These are phyloP conservation scores for Pseudogymnoascus sp. DNA, from an alignment of 2,329 filamentous ascomycete species.

Conservation along the genomic window DNA sequence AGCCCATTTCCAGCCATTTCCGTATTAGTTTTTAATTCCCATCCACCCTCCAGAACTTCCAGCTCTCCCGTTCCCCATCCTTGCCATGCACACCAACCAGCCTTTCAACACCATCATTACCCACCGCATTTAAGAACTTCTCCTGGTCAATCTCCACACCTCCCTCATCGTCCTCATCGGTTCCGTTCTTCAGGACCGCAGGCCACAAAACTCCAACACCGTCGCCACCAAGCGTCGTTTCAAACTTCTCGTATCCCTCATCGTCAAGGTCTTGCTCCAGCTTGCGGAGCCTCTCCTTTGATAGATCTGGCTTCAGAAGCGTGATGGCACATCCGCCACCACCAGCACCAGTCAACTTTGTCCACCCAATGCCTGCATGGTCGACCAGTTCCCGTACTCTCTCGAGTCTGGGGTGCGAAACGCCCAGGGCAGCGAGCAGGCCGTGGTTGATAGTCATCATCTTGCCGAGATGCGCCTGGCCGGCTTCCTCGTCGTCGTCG, in stretches of 20 bases:
- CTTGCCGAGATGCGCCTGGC: slow-evolving; percentile 70
- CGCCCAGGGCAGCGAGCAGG: slow-evolving; percentile 79
- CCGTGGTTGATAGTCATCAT: slow-evolving; percentile 93
- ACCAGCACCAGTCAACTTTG: slow-evolving; percentile 91
- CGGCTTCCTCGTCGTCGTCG: slow-evolving; percentile 53
- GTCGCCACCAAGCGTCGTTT: slow-evolving; percentile 84
- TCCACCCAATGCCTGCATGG: slow-evolving; percentile 85
- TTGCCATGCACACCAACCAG: slow-evolving; percentile 72
- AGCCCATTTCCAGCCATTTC: background rate
- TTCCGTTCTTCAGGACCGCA: slow-evolving; percentile 77
- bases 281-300: slow-evolving; percentile 46
- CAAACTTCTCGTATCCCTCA: slow-evolving; percentile 76
- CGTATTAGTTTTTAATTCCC: slow-evolving; percentile 17
- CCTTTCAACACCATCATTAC: slow-evolving; percentile 75
- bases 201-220: slow-evolving; percentile 93
- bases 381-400: slow-evolving; percentile 87
- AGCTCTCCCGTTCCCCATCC: slow-evolving; percentile 63
- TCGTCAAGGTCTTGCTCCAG: slow-evolving; percentile 57
- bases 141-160: slow-evolving; percentile 92
- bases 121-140: slow-evolving; percentile 75
- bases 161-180: slow-evolving; percentile 66
- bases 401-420: slow-evolving; percentile 90
- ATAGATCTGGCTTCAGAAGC: slow-evolving; percentile 61
- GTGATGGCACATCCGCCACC: slow-evolving; percentile 96
- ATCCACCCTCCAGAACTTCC: slow-evolving; percentile 77